Evolutionary conservation across 371 early-diverging fungal genomes (phyloP), one percentile per base, ranked within the genome.

Genomic region (Mortierella sp.): DNA sequence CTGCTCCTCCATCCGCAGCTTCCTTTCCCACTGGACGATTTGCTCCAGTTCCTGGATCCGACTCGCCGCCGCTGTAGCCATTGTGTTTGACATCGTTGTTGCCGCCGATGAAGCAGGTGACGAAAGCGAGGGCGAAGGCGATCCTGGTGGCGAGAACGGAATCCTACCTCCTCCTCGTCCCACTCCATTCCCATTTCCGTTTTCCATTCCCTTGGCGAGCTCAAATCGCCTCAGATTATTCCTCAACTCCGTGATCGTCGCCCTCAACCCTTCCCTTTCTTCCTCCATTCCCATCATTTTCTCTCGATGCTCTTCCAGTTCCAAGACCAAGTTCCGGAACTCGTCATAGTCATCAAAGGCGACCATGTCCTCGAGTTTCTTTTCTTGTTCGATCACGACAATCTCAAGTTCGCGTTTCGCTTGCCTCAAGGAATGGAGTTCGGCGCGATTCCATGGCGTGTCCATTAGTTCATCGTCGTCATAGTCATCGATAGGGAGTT

Each of bases 261-360:
- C 46, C 80, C 55, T 81, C 29, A 78, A 56, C 11, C 54, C 48
- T 18, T 88, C 84, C 3, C 79, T 75, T 56, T 88, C 85, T 70
- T 86, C 83, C 71, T 89, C 89, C 79, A 91, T 63, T n/a, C 80
- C 72, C 38, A 88, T 75, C 29, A 91, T 83, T 35, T 83, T 77
- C 29, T 89, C 88, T 5, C 86, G 78, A 70, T 91, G 90, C 70
- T 90, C 90, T 32, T 87, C 92, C 27, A 90, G 72, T 29, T 87
- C 90, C 12, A 84, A 35, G 71, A 84, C 82, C 71, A 80, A 46
- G 44, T 89, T 84, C 11, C 88, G 60, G 70, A 89, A 88, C 0
- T 89, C 88, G 51, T 90, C 90, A 48, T 85, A 70, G 48, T 89
- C 89, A 35, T 90, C 90, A 58, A 88, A 80, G 6, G 82, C 82